Evolutionary conservation across 352 stramenopile species (phyloP), one percentile per base, ranked within the genome.

Genomic region (Phytophthora capsici): DNA sequence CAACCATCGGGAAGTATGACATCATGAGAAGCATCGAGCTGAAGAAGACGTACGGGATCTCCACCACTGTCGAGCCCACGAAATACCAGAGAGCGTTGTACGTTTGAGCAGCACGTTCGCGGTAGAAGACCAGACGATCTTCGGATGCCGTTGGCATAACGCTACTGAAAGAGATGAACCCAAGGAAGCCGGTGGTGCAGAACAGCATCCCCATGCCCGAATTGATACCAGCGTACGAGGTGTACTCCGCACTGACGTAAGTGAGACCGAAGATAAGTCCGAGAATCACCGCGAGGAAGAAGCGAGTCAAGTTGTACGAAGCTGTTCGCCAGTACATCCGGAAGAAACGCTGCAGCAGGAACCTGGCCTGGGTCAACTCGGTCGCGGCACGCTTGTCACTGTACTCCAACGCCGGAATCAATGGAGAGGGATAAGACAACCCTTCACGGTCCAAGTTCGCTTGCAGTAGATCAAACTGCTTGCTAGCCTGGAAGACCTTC

Each of bases 51-150:
- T 98, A 98, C 71, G 64, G 64, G 12, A 72, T 50, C 43, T 73
- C 66, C 13, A 70, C 56, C 9, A 74, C 48, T 1, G 48, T 59
- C 12, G 56, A 32, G 0, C 19, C 60, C 1, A 73, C 32, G 16
- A 69, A 73, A 28, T 73, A 73, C 65, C 65, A 69, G 10, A 69
- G 20, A 7, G 65, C 54, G 28, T 70, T 74, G 25, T 70, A 74
- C 2, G 93, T 95, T 32, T 87, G 60, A 1, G 82, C 71, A 8
- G 84, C 80, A 20, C 91, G 86, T 59, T 98, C 90, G 14, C 88
- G 73, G 72, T 98, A 97, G 46, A 91, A 98, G 23, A 84, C 82
- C 20, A 84, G 78, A n/a, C 92, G 77, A 36, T 96, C 81, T 34
- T 84, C 68, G 52, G 87, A 74, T 56, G 92, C 79, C 5, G 92